phyloP scores from a whole-genome alignment of 805 yeast species.

The Torulaspora franciscae region DNA sequence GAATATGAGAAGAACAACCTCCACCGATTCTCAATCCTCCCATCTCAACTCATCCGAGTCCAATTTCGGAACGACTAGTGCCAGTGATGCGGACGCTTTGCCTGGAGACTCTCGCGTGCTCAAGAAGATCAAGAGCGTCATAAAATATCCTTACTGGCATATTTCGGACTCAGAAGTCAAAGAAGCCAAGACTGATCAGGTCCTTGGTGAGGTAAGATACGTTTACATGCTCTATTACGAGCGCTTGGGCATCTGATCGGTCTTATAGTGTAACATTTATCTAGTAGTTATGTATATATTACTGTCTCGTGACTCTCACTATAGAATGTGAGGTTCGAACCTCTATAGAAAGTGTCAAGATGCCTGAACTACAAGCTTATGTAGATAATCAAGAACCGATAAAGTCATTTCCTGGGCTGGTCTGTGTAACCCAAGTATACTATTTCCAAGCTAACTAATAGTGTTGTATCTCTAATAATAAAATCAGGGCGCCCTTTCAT shows the following conservation, averaged over 20 bases:
- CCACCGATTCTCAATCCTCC: constrained; percentile 13
- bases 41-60: constrained; percentile 13
- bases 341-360: constrained; percentile 1
- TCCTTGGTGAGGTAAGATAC: constrained; percentile 64
- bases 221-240: constrained; percentile 86
- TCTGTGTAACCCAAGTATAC: background rate
- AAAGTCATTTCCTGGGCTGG: too few relatives aligned
- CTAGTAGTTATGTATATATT: background rate
- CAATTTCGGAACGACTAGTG: constrained; percentile 19
- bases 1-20: constrained; percentile 5
- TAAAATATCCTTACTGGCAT: constrained; percentile 72
- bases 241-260: constrained; percentile 29
- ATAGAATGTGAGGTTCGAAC: constrained; percentile 7
- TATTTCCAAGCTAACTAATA: background rate
- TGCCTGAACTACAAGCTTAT: background rate
- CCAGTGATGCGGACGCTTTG: constrained; percentile 17
- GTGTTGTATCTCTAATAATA: background rate
- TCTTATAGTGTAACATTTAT: background rate
- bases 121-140: constrained; percentile 52
- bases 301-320: constrained; percentile 6
- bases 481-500: background rate
- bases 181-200: constrained; percentile 55
- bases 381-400: too few relatives aligned
- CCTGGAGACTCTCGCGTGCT: constrained; percentile 35
- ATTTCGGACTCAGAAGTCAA: constrained; percentile 70